Conservation (phyloP, 148 eudicot species). For the Oxyria digyna region DNA sequence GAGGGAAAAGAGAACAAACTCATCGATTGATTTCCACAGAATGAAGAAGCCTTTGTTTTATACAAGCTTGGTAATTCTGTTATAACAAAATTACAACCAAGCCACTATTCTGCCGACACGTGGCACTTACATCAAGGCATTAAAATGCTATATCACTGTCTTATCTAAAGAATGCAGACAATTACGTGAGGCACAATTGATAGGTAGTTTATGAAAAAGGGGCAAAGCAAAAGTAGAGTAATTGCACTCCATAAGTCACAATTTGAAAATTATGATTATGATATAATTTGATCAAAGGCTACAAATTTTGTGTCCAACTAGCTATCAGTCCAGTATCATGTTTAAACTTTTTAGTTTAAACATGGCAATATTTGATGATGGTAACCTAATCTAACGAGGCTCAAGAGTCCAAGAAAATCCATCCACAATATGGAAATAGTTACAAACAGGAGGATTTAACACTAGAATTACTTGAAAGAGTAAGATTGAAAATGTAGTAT, state of each 20-base stretch:
- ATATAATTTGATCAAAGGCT: neutral
- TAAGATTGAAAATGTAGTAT: constrained; percentile 94
- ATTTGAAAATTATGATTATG: neutral
- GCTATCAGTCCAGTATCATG: neutral
- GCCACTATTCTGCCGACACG: no score
- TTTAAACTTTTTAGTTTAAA: neutral
- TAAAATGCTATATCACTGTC: no score
- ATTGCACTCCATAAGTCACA: neutral
- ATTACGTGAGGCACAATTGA: no score
- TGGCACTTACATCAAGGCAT: no score
- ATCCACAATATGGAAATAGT: neutral
- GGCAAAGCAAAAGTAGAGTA: no score
- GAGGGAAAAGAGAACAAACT: no score
- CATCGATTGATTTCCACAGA: no score
- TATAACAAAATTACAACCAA: no score
- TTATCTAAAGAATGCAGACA: no score
- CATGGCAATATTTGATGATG: neutral
- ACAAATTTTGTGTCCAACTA: neutral
- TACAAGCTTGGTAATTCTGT: no score
- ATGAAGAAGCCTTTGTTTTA: no score
- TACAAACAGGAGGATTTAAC: neutral
- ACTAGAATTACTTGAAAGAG: constrained; percentile 72
- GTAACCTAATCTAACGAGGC: neutral
- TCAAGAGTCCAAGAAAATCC: neutral
- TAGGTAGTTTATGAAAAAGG: no score